Conservation (phyloP, 352 stramenopile genomes). For the Globisporangium nagaii region DNA sequence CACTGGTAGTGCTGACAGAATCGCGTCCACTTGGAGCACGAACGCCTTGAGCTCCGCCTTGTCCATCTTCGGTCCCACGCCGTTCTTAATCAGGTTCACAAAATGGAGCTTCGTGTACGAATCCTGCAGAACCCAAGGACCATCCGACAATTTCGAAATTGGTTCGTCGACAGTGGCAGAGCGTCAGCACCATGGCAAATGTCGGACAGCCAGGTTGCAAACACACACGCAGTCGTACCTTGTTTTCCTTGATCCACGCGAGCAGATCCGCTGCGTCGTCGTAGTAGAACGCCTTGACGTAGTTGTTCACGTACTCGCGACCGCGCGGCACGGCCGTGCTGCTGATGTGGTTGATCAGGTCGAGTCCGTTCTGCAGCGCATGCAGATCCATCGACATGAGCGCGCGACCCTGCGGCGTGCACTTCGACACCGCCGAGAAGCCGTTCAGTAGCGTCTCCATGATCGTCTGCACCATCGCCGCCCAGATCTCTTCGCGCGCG, state of each 20-base stretch:
- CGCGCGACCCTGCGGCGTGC: constrained; percentile 92
- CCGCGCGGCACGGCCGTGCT: constrained; percentile 37
- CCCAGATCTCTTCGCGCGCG: constrained; percentile 76
- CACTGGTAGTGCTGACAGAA: too few species aligned
- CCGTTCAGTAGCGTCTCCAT: constrained; percentile 89
- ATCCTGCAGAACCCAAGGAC: constrained; percentile 17
- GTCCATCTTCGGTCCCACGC: constrained; percentile 46
- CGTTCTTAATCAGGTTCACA: constrained; percentile 63
- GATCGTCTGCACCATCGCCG: constrained; percentile 72
- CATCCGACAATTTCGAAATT: background rate
- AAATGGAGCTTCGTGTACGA: constrained; percentile 56
- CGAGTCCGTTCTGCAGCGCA: constrained; percentile 79
- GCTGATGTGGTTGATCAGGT: constrained; percentile 78
- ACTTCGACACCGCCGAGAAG: constrained; percentile 86
- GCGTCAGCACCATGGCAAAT: background rate
- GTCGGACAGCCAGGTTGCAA: too few species aligned
- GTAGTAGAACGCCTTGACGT: constrained; percentile 90
- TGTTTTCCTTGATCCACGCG: constrained; percentile 75
- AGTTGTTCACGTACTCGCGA: constrained; percentile 69
- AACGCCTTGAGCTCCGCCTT: constrained; percentile 52
- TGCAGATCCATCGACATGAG: constrained; percentile 97
- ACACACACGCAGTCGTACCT: constrained; percentile 24
- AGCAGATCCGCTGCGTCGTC: constrained; percentile 69
- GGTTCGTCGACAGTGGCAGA: background rate
- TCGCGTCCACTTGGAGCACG: constrained; percentile 55